Evolutionary conservation across 1,284 basidiomycete genomes (phyloP).

Genomic region (Puccinia brachypodii): DNA sequence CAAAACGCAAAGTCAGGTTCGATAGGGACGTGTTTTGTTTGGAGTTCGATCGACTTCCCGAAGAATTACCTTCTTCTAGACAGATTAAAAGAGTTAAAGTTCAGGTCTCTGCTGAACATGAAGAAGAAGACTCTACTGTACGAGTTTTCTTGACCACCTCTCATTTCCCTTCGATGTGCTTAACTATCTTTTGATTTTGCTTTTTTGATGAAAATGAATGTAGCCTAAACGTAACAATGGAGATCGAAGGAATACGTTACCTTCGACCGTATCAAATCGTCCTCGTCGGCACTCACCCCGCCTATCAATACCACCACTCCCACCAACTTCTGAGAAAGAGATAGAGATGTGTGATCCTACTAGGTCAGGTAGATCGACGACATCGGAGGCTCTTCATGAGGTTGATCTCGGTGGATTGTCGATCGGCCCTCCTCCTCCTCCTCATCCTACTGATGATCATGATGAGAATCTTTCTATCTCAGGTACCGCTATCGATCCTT

Average conservation of each 20-base stretch:
- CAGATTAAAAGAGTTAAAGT: conserved; percentile 11
- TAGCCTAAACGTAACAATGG: neutral
- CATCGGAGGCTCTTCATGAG: neutral
- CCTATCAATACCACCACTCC: neutral
- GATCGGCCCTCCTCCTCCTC: neutral
- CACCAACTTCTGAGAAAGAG: neutral
- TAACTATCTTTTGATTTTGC: neutral
- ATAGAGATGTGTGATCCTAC: neutral
- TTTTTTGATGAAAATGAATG: neutral
- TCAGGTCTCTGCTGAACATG: neutral
- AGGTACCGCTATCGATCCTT: conserved; percentile 31
- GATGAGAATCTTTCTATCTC: neutral
- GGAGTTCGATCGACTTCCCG: conserved; percentile 42
- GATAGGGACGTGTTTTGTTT: conserved; percentile 43
- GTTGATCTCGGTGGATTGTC: conserved; percentile 9
- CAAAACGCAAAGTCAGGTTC: conserved; percentile 41
- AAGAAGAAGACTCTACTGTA: neutral
- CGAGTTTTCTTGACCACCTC: neutral
- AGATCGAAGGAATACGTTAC: neutral
- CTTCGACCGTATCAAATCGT: neutral
- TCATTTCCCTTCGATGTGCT: neutral
- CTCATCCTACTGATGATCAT: too few species aligned
- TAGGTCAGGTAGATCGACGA: too few species aligned
- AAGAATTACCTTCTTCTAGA: conserved; percentile 20
- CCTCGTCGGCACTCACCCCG: conserved; percentile 17